phyloP scores from a whole-genome alignment of 768 basidiomycete genomes.

The Strobilomyces confusus region DNA sequence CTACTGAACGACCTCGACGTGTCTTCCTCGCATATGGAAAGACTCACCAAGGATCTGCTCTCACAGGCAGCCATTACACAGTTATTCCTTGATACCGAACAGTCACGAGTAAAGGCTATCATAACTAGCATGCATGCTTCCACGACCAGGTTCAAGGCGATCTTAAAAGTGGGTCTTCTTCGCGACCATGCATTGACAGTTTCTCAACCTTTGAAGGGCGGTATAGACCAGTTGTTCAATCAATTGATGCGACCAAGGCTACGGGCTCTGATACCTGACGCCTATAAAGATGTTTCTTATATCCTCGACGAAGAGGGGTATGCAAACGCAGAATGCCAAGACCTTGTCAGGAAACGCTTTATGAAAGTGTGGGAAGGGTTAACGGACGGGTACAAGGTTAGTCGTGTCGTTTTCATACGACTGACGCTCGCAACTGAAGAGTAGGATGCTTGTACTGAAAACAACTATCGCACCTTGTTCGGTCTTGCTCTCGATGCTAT shows the following conservation, averaged over 20 bases:
- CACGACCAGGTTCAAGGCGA: constrained; percentile 62
- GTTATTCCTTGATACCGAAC: constrained; percentile 61
- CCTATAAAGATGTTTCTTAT: constrained; percentile 89
- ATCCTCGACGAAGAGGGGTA: constrained; percentile 87
- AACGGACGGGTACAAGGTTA: constrained; percentile 83
- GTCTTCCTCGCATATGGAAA: constrained; percentile 85
- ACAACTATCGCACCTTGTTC: constrained; percentile 84
- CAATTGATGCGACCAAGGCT: constrained; percentile 87
- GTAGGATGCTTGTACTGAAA: constrained; percentile 84
- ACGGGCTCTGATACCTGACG: constrained; percentile 77
- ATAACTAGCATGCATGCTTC: constrained; percentile 51
- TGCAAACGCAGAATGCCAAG: constrained; percentile 77
- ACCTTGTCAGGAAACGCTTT: constrained; percentile 86
- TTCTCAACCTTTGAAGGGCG: constrained; percentile 44
- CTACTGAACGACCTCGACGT: constrained; percentile 93
- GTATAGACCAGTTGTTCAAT: constrained; percentile 93
- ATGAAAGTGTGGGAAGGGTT: constrained; percentile 82
- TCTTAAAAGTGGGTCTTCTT: constrained; percentile 58
- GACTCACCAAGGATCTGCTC: constrained; percentile 64
- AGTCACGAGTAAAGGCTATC: constrained; percentile 43
- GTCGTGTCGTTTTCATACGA: background rate
- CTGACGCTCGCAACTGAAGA: background rate
- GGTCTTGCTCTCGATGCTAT: constrained; percentile 81
- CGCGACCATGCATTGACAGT: background rate
- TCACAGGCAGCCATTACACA: constrained; percentile 55